These are phyloP conservation scores for Lavandula angustifolia DNA, from an alignment of 257 asterid genomes.

Conservation along the genomic window DNA sequence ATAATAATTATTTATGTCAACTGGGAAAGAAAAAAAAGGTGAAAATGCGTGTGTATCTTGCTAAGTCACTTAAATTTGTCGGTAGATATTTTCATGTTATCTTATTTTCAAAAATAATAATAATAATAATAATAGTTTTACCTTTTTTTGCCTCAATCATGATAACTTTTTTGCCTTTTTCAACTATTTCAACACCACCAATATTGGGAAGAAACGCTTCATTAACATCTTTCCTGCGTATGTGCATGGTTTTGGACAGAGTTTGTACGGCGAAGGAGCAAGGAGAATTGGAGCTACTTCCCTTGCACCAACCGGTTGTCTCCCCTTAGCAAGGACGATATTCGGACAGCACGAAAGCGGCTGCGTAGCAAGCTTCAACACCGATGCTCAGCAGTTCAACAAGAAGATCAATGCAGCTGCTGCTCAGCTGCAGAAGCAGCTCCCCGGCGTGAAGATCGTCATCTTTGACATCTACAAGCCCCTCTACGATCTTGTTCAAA, in stretches of 20 bases:
- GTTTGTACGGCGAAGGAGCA: slow-evolving; percentile 75
- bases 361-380: slow-evolving; percentile 68
- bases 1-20: no score
- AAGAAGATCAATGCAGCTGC: slow-evolving; percentile 70
- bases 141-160: no score
- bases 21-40: no score
- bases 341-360: slow-evolving; percentile 76
- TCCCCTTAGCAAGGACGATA: slow-evolving; percentile 78
- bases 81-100: no score
- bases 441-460: slow-evolving; percentile 66
- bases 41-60: neutral
- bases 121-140: no score
- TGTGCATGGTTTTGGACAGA: slow-evolving; percentile 35
- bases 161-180: no score
- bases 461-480: slow-evolving; percentile 81
- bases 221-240: no score
- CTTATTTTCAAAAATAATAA: no score
- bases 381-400: slow-evolving; percentile 77
- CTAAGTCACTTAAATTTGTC: no score
- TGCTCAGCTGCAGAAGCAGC: slow-evolving; percentile 60
- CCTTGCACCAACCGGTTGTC: slow-evolving; percentile 91
- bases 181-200: no score
- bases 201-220: no score
- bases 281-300: slow-evolving; percentile 90
- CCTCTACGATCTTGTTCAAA: slow-evolving; percentile 58